Percentiles rank a stretch among this genome's conserved stretches.
These are phyloP conservation scores for Spencermartinsiella ligniputridi DNA, from an alignment of 1,139 yeast species.

Conservation along the genomic window DNA sequence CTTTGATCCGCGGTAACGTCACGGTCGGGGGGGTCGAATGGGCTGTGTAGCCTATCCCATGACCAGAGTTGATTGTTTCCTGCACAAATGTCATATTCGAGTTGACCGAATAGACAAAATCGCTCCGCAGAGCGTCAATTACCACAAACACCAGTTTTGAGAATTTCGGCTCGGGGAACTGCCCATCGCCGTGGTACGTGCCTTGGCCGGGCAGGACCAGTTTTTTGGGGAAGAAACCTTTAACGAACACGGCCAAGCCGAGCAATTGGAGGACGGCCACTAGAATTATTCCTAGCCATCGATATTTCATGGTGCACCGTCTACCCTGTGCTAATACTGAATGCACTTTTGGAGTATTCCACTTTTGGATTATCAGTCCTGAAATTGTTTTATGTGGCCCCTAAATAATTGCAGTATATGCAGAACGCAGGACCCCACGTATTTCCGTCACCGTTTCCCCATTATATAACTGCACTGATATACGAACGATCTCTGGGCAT, in stretches of 20 bases:
- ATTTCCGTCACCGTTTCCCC: too few relatives aligned
- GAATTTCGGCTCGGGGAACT: slow-evolving; percentile 45
- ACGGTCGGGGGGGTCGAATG: slow-evolving; percentile 95
- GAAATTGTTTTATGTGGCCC: too few relatives aligned
- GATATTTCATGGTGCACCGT: slow-evolving; percentile 4
- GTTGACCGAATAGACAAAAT: slow-evolving; percentile 61
- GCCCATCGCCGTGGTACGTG: slow-evolving; percentile 30
- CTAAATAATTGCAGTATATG: too few relatives aligned
- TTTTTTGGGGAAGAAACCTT: slow-evolving; percentile 89
- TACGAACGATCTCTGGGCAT: too few relatives aligned
- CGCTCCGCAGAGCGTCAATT: slow-evolving; percentile 89
- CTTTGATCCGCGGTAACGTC: slow-evolving; percentile 88
- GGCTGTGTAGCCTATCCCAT: slow-evolving; percentile 85
- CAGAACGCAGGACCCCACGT: too few relatives aligned
- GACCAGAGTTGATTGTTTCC: slow-evolving; percentile 54
- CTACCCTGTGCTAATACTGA: too few relatives aligned
- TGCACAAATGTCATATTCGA: slow-evolving; percentile 69
- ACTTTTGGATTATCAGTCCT: too few relatives aligned
- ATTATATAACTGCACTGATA: too few relatives aligned
- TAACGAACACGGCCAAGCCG: slow-evolving; percentile 59
- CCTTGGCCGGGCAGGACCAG: slow-evolving; percentile 58
- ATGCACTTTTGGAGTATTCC: too few relatives aligned
- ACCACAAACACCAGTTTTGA: slow-evolving; percentile 73
- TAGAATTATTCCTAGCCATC: slow-evolving; percentile 9
- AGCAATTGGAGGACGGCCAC: slow-evolving; percentile 41